Percentiles rank a stretch among this genome's conserved stretches.
Conservation (phyloP, 2,329 filamentous ascomycete genomes). For the Hypoxylon sp. region DNA sequence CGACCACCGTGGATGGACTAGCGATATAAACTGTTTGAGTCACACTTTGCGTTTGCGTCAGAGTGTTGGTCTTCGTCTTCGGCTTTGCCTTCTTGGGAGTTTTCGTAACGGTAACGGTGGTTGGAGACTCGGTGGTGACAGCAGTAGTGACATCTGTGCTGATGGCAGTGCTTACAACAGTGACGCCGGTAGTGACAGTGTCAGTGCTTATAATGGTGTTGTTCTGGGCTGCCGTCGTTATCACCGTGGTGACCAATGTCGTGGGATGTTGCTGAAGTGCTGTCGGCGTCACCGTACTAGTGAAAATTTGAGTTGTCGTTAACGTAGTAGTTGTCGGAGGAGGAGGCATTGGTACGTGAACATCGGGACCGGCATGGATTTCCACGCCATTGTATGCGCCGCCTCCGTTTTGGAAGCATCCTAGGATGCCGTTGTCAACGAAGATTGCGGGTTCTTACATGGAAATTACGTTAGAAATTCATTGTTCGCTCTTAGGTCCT, state of each 20-base stretch:
- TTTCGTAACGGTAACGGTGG: slow-evolving; percentile 15
- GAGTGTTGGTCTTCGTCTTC: slow-evolving; percentile 15
- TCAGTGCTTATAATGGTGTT: slow-evolving; percentile 1
- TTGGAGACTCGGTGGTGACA: not conserved
- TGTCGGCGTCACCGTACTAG: not conserved
- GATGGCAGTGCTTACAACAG: not conserved
- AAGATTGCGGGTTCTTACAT: not conserved
- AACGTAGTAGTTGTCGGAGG: not conserved
- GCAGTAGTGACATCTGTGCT: slow-evolving; percentile 8
- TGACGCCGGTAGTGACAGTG: slow-evolving; percentile 3
- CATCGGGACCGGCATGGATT: not conserved
- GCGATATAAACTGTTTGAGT: not conserved
- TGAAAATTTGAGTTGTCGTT: not conserved
- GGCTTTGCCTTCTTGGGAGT: slow-evolving; percentile 11
- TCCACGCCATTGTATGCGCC: not conserved
- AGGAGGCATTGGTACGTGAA: not conserved
- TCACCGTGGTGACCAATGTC: not conserved
- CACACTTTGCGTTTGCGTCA: not conserved
- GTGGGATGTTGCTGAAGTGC: too few species aligned
- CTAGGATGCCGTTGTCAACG: slow-evolving; percentile 12
- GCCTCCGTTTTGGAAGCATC: not conserved
- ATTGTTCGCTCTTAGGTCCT: not conserved
- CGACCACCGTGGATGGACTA: not conserved
- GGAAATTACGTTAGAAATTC: slow-evolving; percentile 5
- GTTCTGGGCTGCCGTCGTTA: not conserved